phyloP scores from a whole-genome alignment of 2,329 filamentous ascomycete species.

The Botrytis deweyae region DNA sequence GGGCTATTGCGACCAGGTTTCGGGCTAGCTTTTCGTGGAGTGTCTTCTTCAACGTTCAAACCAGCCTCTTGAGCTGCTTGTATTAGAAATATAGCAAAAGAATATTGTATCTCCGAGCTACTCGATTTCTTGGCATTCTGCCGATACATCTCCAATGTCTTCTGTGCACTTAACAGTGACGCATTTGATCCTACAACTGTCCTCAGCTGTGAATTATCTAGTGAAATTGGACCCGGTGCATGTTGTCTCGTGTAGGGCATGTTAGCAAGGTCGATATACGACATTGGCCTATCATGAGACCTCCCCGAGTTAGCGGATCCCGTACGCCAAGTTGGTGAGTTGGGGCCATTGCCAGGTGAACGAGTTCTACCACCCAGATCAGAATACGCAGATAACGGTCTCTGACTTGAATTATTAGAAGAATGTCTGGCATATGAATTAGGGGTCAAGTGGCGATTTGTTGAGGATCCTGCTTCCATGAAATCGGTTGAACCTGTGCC shows the following conservation, averaged over 20 bases:
- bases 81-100: constrained; percentile 93
- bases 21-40: constrained; percentile 40
- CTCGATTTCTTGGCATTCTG: constrained; percentile 97
- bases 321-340: constrained; percentile 37
- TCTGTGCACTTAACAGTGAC: constrained; percentile 83
- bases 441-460: constrained; percentile 63
- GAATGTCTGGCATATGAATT: constrained; percentile 48
- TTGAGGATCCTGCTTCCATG: constrained; percentile 49
- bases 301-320: constrained; percentile 37
- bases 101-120: constrained; percentile 86
- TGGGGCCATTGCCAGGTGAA: constrained; percentile 47
- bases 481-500: constrained; percentile 30
- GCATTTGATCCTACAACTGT: constrained; percentile 83
- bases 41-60: constrained; percentile 46
- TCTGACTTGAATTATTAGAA: constrained; percentile 55
- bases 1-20: constrained; percentile 50
- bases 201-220: constrained; percentile 81
- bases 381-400: constrained; percentile 77
- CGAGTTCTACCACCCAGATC: constrained; percentile 66
- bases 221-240: constrained; percentile 40
- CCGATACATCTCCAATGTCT: constrained; percentile 97
- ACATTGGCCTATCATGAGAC: constrained; percentile 38
- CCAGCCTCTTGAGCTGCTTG: constrained; percentile 81
- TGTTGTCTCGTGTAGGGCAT: constrained; percentile 41
- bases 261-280: constrained; percentile 55